These are phyloP conservation scores for Picochlorum sp. DNA, from an alignment of 139 green algal genomes.

Conservation along the genomic window DNA sequence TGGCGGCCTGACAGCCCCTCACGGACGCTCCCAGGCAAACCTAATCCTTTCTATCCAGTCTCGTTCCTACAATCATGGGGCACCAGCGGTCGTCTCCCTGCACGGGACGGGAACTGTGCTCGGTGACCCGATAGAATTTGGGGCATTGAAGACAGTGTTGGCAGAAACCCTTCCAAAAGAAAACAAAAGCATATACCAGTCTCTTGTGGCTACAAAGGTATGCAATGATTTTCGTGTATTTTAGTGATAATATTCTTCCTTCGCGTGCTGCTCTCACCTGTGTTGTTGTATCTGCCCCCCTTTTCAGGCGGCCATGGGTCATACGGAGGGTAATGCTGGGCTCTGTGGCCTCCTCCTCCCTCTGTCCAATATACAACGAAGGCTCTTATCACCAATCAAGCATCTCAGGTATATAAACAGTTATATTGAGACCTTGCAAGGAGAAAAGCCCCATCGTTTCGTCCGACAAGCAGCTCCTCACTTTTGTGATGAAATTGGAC, in stretches of 20 bases:
- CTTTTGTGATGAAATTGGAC: too few species aligned
- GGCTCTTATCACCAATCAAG: conserved; percentile 31
- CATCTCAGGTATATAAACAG: conserved; percentile 14
- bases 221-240: too few species aligned
- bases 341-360: conserved; percentile 54
- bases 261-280: too few species aligned
- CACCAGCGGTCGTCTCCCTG: conserved; percentile 3
- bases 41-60: conserved; percentile 21
- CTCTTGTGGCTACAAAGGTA: not conserved
- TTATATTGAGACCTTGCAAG: not conserved
- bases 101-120: conserved; percentile 43
- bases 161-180: not conserved
- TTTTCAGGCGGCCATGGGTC: not conserved
- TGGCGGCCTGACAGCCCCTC: conserved; percentile 39
- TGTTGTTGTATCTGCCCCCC: too few species aligned
- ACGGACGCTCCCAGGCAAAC: conserved; percentile 36
- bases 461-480: too few species aligned
- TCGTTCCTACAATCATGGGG: conserved; percentile 4
- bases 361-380: conserved; percentile 2
- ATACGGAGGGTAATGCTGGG: conserved; percentile 40
- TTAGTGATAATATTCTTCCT: too few species aligned
- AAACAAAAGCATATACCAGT: conserved; percentile 16
- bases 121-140: conserved; percentile 43
- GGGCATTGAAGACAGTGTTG: conserved; percentile 19
- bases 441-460: too few species aligned